Base-by-base conservation (phyloP, 352 stramenopile species). In the Pythium monospermum region DNA sequence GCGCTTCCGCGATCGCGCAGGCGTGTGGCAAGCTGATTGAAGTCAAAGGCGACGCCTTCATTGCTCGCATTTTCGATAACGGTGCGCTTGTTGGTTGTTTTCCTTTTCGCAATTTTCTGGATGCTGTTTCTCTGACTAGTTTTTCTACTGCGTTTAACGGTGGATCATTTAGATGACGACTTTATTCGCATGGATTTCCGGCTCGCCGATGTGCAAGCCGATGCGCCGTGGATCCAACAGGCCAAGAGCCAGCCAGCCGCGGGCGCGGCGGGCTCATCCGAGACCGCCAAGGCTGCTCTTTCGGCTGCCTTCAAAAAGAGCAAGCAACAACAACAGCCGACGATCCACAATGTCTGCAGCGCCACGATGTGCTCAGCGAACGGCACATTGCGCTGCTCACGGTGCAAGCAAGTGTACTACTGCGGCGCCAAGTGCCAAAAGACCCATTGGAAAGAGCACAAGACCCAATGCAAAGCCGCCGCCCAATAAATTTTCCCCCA, bases 1-100 rank as follows among this genome's bases (percentile, higher is more conserved):
- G 85, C 37, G 85, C 85, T 7, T 91, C 76, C 15, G 76, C 82
- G 15, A 90, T 95, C 46, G 79, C 74, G 6, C 77, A 91, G 57
- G 81, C 79, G 1, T 93, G 83, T 50, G 82, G 83, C 22, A 85
- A 83, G 49, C 77, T 88, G 70, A 64, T 91, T 41, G 78, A 95
- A 58, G 82, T 95, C 40, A 82, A 83, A 41, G 83, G 85, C 18
- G 85, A 95, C 49, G 85, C 83, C 6, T 95, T 95, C 57, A 86
- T 95, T 38, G 85, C 71, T n/a, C 81, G 83, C 6, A 60, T 94
- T 2, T 93, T 91, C 53, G 85, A 95, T 68, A 88, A 95, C 47
- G 82, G 83, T 94, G 32, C 45, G 69, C 58, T 22, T 15, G 3
- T 48, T 18, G 11, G 16, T 44, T n/a, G n/a, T n/a, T n/a, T n/a